phyloP scores from a whole-genome alignment of 371 early-diverging fungal species.

The Caulochytrium protostelioides region DNA sequence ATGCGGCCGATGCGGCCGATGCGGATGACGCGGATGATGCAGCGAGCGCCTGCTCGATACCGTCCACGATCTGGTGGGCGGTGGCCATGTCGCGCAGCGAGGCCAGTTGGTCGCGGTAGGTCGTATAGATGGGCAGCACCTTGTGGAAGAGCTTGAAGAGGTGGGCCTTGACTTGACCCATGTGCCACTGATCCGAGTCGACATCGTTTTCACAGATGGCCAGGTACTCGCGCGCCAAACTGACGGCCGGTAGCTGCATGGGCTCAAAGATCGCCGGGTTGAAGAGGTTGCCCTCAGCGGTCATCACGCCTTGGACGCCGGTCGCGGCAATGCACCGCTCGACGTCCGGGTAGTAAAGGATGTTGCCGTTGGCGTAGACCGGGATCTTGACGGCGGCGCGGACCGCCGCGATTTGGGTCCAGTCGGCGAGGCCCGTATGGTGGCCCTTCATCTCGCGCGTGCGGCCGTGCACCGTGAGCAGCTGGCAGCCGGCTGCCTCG shows the following conservation, averaged over 20 bases:
- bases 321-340: conserved; percentile 71
- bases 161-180: conserved; percentile 54
- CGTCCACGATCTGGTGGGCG: background rate
- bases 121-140: background rate
- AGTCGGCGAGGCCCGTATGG: conserved; percentile 89
- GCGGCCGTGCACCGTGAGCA: conserved; percentile 93
- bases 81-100: background rate
- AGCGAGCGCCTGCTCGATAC: background rate
- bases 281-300: conserved; percentile 70
- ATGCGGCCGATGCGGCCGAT: background rate
- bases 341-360: conserved; percentile 73
- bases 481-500: conserved; percentile 70
- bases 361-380: conserved; percentile 95
- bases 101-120: background rate
- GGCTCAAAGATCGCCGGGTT: conserved; percentile 69
- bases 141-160: conserved; percentile 73
- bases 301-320: conserved; percentile 91
- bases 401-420: conserved; percentile 86
- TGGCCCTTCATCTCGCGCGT: conserved; percentile 92
- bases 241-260: conserved; percentile 41
- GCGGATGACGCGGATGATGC: background rate
- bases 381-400: conserved; percentile 55
- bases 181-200: conserved; percentile 24
- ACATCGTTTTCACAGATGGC: conserved; percentile 47
- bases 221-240: conserved; percentile 49